These are phyloP conservation scores for Papiliotrema fonsecae DNA, from an alignment of 1,284 basidiomycete genomes.

Conservation along the genomic window DNA sequence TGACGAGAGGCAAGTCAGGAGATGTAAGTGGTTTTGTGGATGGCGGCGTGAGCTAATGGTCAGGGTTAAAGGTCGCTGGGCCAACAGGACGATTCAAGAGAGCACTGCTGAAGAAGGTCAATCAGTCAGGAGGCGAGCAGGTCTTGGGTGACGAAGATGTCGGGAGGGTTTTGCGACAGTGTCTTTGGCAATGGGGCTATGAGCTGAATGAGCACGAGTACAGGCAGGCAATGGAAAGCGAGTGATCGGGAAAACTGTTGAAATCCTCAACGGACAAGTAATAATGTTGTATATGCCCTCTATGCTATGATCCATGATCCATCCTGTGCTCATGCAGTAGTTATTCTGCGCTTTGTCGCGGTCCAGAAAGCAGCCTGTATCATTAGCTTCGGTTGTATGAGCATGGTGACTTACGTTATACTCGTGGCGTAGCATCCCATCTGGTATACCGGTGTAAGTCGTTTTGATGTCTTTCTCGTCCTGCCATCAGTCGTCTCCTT, in stretches of 20 bases:
- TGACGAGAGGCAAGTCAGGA: slow-evolving; percentile 49
- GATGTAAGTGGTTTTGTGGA: slow-evolving; percentile 39
- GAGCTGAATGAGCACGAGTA: slow-evolving; percentile 33
- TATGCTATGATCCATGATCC: background rate
- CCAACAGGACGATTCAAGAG: slow-evolving; percentile 50
- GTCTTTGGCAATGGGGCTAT: slow-evolving; percentile 44
- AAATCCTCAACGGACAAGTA: too few species aligned
- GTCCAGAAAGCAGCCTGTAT: slow-evolving; percentile 68
- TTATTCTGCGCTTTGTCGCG: slow-evolving; percentile 60
- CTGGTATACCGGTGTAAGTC: slow-evolving; percentile 78
- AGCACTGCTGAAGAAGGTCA: slow-evolving; percentile 46
- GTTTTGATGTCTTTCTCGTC: slow-evolving; percentile 74
- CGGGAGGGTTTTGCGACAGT: slow-evolving; percentile 36
- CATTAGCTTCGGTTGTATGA: background rate
- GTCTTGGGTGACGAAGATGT: slow-evolving; percentile 33
- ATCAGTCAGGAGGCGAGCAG: slow-evolving; percentile 32
- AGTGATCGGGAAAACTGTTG: too few species aligned
- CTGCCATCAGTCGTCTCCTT: slow-evolving; percentile 47
- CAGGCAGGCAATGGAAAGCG: slow-evolving; percentile 23
- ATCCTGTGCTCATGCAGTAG: background rate
- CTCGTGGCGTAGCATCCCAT: slow-evolving; percentile 80
- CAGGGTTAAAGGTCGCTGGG: slow-evolving; percentile 51
- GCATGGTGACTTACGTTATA: slow-evolving; percentile 58
- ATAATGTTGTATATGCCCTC: background rate
- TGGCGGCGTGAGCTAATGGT: background rate